Evolutionary conservation across 306 rosid species (phyloP).

Genomic region (Lathyrus sativus): DNA sequence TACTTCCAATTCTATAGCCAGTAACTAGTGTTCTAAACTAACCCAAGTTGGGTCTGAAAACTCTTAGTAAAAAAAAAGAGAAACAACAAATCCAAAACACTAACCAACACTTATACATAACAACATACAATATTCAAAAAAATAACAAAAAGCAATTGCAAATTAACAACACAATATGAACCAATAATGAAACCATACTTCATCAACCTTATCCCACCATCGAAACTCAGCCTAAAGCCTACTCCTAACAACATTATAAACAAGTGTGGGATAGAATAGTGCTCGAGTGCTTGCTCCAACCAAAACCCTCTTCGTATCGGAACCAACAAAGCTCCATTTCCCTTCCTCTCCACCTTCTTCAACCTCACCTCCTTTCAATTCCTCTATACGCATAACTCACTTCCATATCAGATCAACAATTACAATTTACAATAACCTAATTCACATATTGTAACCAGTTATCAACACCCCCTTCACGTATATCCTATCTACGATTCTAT

Average conservation of each 20-base stretch:
- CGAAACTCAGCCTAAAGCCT: constrained; percentile 87
- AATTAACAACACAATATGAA: not conserved
- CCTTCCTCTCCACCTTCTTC: constrained; percentile 56
- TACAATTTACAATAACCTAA: too few species aligned
- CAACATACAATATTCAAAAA: not conserved
- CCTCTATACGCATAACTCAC: too few species aligned
- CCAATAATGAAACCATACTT: constrained; percentile 58
- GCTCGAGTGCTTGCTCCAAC: constrained; percentile 97
- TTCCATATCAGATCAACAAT: too few species aligned
- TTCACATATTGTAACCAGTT: too few species aligned
- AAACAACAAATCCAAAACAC: too few species aligned
- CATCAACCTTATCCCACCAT: constrained; percentile 97
- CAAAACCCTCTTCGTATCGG: constrained; percentile 66
- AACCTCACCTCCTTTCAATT: too few species aligned
- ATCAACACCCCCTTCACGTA: too few species aligned
- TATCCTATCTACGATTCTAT: too few species aligned
- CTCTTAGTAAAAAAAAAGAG: not conserved
- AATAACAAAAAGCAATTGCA: not conserved
- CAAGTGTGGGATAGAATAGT: constrained; percentile 92
- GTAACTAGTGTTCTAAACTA: not conserved
- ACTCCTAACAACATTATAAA: constrained; percentile 89
- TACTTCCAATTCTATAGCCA: too few species aligned
- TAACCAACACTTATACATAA: too few species aligned
- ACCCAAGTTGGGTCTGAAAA: not conserved
- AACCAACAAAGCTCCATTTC: constrained; percentile 37